Evolutionary conservation across 1,139 yeast species (phyloP).

Genomic region (Candida labiduridarum): DNA sequence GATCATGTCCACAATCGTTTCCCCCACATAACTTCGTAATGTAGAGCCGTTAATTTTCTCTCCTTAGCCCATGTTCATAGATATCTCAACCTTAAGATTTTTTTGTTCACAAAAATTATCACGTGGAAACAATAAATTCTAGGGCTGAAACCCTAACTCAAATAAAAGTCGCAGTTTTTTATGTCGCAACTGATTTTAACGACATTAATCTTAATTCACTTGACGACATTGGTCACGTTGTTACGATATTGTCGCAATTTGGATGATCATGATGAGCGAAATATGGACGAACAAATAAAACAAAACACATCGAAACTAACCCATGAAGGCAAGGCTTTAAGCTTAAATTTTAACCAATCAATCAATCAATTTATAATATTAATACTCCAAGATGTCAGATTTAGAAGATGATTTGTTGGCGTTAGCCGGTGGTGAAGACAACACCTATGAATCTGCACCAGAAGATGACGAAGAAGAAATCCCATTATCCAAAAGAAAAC

Average conservation of each 20-base stretch:
- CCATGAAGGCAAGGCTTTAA: background rate
- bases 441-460: conserved; percentile 26
- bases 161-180: background rate
- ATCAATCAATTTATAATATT: background rate
- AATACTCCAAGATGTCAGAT: conserved; percentile 45
- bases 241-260: background rate
- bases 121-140: conserved; percentile 5
- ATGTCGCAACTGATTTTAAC: background rate
- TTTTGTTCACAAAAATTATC: background rate
- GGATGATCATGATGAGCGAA: background rate
- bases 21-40: background rate
- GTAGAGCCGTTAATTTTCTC: no score
- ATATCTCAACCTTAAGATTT: background rate
- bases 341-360: background rate
- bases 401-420: conserved; percentile 90
- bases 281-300: conserved; percentile 1
- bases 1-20: no score
- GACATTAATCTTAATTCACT: background rate
- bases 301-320: background rate
- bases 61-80: background rate
- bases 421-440: conserved; percentile 71
- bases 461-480: conserved; percentile 22
- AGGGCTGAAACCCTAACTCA: conserved; percentile 6
- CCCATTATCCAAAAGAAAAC: conserved; percentile 23
- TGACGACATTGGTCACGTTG: background rate